These are phyloP conservation scores for Larix kaempferi DNA, from an alignment of 75 land plant species.

Conservation along the genomic window DNA sequence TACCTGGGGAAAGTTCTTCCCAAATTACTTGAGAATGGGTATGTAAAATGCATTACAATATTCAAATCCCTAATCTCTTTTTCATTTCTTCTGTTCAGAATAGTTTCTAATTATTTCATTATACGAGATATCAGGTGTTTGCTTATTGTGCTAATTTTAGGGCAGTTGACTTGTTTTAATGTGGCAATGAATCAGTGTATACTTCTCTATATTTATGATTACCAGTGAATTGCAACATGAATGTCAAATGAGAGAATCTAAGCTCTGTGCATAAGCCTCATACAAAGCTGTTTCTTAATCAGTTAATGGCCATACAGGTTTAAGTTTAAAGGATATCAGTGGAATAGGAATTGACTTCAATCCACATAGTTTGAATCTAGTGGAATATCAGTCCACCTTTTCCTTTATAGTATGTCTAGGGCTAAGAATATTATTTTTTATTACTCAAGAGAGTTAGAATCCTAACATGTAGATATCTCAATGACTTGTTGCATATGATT, in stretches of 20 bases:
- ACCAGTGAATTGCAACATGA: neutral
- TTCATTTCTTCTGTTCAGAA: neutral
- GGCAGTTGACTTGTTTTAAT: neutral
- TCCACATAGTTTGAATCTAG: neutral
- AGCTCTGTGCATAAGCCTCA: no score
- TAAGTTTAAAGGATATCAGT: neutral
- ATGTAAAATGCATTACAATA: neutral
- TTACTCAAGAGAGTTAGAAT: no score
- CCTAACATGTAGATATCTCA: no score
- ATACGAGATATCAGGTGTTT: neutral
- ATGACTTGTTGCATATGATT: no score
- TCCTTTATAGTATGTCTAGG: no score
- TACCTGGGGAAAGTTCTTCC: slow-evolving; percentile 62
- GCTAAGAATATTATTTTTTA: no score
- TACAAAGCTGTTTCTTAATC: no score
- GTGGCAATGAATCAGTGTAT: neutral
- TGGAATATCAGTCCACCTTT: no score
- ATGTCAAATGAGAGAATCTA: no score
- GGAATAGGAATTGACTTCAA: neutral
- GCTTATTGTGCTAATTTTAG: neutral
- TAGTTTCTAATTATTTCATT: neutral
- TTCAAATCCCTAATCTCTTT: no score
- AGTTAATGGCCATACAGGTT: neutral
- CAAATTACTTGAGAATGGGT: slow-evolving; percentile 49
- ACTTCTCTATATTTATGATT: neutral